Percentiles rank a stretch among this genome's conserved stretches.
These are phyloP conservation scores for Beverwykella pulmonaria DNA, from an alignment of 495 filamentous ascomycete genomes.

Conservation along the genomic window DNA sequence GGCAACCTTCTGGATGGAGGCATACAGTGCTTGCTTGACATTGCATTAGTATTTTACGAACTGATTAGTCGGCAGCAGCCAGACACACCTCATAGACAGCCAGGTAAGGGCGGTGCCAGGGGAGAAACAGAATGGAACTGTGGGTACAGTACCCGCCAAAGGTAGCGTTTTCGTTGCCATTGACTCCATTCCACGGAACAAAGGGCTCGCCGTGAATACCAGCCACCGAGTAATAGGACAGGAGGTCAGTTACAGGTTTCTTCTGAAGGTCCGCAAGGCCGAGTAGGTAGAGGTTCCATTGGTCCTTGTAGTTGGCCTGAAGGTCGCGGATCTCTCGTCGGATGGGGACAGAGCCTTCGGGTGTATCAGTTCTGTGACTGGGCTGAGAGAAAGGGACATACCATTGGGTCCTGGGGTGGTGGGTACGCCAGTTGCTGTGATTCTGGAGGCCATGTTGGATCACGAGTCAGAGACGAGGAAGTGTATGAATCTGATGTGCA, in stretches of 20 bases:
- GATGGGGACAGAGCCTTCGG: conserved; percentile 18
- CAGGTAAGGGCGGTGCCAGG: conserved; percentile 30
- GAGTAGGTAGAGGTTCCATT: conserved; percentile 62
- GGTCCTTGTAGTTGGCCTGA: conserved; percentile 41
- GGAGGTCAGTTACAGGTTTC: conserved; percentile 53
- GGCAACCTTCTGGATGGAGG: conserved; percentile 13
- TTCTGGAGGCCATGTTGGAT: neutral
- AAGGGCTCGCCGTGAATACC: conserved; percentile 43
- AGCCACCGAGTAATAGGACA: conserved; percentile 64
- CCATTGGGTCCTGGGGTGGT: conserved; percentile 24
- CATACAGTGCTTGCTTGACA: conserved; percentile 23
- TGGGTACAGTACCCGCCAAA: conserved; percentile 28
- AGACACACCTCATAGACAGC: neutral
- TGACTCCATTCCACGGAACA: conserved; percentile 16
- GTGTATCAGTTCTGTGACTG: neutral
- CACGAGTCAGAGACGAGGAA: too few relatives aligned
- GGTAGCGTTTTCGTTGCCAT: neutral
- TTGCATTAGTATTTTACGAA: neutral
- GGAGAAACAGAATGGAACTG: conserved; percentile 13
- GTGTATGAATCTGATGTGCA: too few relatives aligned
- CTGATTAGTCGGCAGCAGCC: neutral
- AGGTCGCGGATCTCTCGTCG: conserved; percentile 28
- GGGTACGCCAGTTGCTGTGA: conserved; percentile 18
- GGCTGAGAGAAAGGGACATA: neutral
- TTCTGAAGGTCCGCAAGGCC: conserved; percentile 58